phyloP scores from a whole-genome alignment of 345 rosid genomes.

The Eucalyptus sideroxylon region DNA sequence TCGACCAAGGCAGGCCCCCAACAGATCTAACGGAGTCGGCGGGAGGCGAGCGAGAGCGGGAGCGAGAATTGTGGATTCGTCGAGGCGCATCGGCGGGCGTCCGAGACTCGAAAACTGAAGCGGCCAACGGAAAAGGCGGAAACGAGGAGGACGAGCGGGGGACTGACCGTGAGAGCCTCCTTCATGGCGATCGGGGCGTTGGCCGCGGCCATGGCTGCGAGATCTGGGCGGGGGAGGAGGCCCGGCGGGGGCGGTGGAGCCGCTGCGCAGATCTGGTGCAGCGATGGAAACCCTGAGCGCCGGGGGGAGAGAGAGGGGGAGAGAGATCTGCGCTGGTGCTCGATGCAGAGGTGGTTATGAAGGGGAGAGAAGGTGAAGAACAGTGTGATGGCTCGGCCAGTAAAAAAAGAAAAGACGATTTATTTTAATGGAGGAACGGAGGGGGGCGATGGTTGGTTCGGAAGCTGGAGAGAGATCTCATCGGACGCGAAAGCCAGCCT shows the following conservation, averaged over 20 bases:
- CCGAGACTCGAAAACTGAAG: neutral
- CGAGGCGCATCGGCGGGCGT: neutral
- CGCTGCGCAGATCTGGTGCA: neutral
- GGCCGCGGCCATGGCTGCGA: conserved; percentile 42
- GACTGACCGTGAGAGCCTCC: conserved; percentile 26
- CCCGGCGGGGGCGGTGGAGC: neutral
- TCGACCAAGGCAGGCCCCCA: neutral
- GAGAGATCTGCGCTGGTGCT: neutral
- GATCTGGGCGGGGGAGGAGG: neutral
- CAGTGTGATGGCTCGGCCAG: neutral
- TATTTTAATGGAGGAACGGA: neutral
- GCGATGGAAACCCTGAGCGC: neutral
- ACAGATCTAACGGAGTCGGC: neutral
- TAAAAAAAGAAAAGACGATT: neutral
- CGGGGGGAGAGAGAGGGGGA: neutral
- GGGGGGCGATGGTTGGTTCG: neutral
- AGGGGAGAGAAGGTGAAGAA: neutral
- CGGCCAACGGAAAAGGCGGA: neutral
- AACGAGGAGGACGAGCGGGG: neutral
- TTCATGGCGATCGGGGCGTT: conserved; percentile 44
- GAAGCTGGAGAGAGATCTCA: neutral
- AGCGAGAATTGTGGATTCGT: neutral
- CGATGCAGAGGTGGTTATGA: neutral
- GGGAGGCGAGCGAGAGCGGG: neutral
- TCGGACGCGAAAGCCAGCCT: neutral